Evolutionary conservation across 352 stramenopile species (phyloP).

Genomic region (Pythium rishiriense): DNA sequence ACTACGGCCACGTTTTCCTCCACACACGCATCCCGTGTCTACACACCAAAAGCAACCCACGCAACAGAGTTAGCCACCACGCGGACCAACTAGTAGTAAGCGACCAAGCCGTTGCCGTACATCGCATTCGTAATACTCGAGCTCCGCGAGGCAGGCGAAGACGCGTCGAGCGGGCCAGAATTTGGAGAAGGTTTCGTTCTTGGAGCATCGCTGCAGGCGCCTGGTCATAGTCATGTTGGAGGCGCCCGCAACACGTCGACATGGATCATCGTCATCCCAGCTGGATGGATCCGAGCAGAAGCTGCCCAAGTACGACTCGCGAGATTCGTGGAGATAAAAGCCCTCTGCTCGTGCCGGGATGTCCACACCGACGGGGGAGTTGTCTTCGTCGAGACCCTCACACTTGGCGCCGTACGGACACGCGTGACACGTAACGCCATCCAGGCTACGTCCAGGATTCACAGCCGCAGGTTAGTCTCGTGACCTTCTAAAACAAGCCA

Average conservation of each 20-base stretch:
- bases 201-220: conserved; percentile 49
- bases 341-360: conserved; percentile 42
- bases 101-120: conserved; percentile 31
- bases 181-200: conserved; percentile 34
- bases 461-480: no score
- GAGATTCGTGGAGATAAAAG: conserved; percentile 48
- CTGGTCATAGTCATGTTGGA: conserved; percentile 31
- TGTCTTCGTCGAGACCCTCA: conserved; percentile 37
- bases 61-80: no score
- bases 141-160: conserved; percentile 56
- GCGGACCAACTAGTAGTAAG: not conserved
- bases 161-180: conserved; percentile 62
- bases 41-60: not conserved
- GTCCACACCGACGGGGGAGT: conserved; percentile 38
- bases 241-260: conserved; percentile 30
- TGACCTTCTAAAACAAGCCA: no score
- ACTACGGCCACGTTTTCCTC: not conserved
- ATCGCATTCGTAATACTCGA: conserved; percentile 65
- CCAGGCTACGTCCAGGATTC: conserved; percentile 56
- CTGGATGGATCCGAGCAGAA: conserved; percentile 39
- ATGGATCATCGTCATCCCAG: conserved; percentile 56
- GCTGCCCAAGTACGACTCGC: conserved; percentile 36
- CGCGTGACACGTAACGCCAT: conserved; percentile 59
- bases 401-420: conserved; percentile 60
- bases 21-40: conserved; percentile 22